phyloP scores from a whole-genome alignment of 176 grass and related monocot genomes.

The Stipa capillata region DNA sequence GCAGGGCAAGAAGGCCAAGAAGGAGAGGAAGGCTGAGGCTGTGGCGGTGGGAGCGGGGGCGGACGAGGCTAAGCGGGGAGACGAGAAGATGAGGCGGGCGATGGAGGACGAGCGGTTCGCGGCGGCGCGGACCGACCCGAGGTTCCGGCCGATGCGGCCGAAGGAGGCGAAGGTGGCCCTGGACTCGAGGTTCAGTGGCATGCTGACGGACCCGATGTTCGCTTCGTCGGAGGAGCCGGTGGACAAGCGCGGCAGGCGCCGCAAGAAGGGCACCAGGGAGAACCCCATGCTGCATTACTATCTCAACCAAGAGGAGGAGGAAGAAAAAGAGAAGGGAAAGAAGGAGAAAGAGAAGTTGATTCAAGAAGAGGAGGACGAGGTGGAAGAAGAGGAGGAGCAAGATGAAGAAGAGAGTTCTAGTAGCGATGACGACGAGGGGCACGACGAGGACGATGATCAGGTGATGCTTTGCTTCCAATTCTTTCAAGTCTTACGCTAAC shows the following conservation, averaged over 20 bases:
- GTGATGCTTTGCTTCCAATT: slow-evolving; percentile 20
- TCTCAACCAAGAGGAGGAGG: slow-evolving; percentile 44
- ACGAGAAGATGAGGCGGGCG: slow-evolving; percentile 23
- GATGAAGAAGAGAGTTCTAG: slow-evolving; percentile 42
- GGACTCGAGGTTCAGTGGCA: slow-evolving; percentile 66
- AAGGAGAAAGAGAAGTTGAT: neutral
- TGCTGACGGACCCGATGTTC: slow-evolving; percentile 67
- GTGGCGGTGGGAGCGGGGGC: neutral
- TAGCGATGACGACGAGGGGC: slow-evolving; percentile 34
- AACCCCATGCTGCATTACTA: slow-evolving; percentile 71
- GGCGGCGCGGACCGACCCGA: slow-evolving; percentile 50
- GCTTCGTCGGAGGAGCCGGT: slow-evolving; percentile 38
- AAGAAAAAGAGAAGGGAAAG: neutral
- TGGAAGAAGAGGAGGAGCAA: slow-evolving; percentile 17
- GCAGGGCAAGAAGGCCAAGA: slow-evolving; percentile 22
- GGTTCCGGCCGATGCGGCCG: slow-evolving; percentile 67
- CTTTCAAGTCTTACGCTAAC: neutral
- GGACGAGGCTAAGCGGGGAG: neutral
- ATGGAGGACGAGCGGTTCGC: slow-evolving; percentile 65
- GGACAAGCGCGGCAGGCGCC: slow-evolving; percentile 65
- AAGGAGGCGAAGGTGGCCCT: slow-evolving; percentile 69
- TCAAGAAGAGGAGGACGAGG: slow-evolving; percentile 11
- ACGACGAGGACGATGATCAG: slow-evolving; percentile 43
- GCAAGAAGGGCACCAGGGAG: slow-evolving; percentile 31
- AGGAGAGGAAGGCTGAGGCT: neutral